phyloP scores from a whole-genome alignment of 1,139 yeast genomes.

The Yamadazyma mexicana region DNA sequence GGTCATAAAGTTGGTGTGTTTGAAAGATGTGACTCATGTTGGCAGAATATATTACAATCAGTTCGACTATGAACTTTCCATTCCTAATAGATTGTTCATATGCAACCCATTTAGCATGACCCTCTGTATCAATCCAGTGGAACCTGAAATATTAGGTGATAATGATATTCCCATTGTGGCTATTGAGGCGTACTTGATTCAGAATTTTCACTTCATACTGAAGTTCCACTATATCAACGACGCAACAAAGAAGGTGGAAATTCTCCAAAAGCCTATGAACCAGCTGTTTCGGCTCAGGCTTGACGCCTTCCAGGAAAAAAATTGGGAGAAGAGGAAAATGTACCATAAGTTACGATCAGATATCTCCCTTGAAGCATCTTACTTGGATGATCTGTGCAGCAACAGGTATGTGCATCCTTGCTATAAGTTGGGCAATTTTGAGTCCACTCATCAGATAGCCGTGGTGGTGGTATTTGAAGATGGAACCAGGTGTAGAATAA shows the following conservation, averaged over 20 bases:
- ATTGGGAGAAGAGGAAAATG: too few relatives aligned
- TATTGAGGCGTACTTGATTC: constrained; percentile 2
- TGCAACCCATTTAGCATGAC: constrained; percentile 1
- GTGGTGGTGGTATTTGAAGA: constrained; percentile 2
- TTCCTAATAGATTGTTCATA: constrained; percentile 5
- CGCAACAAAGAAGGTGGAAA: not conserved
- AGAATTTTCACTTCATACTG: constrained; percentile 1
- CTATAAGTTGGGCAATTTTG: not conserved
- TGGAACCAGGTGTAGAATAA: constrained; percentile 1
- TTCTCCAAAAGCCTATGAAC: too few relatives aligned
- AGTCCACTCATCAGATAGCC: constrained; percentile 3
- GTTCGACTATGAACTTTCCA: constrained; percentile 3
- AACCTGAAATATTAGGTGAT: not conserved
- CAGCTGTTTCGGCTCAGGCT: not conserved
- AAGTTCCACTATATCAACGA: constrained; percentile 1
- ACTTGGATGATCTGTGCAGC: not conserved
- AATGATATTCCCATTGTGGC: not conserved
- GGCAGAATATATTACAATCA: constrained; percentile 1
- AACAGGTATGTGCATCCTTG: constrained; percentile 3
- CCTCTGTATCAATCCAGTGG: not conserved
- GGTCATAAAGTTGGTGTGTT: not conserved
- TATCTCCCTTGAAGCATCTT: not conserved
- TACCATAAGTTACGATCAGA: not conserved
- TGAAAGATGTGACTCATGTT: not conserved
- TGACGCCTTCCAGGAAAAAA: not conserved